Evolutionary conservation across 2,329 filamentous ascomycete genomes (phyloP).

Genomic region (Alternaria triticina): DNA sequence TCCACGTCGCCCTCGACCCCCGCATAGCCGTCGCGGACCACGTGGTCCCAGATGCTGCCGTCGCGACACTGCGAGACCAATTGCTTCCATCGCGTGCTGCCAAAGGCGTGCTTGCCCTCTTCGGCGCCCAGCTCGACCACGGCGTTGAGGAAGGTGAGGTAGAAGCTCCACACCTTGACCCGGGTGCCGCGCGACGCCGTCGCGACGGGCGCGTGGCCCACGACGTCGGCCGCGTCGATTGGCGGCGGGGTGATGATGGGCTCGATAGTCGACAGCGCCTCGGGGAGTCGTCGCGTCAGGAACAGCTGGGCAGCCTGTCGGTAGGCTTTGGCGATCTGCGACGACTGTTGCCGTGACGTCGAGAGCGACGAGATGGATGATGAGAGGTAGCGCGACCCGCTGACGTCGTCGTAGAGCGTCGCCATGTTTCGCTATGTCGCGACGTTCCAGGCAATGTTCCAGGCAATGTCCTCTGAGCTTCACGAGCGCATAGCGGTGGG

Average conservation of each 20-base stretch:
- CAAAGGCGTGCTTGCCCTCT: conserved; percentile 88
- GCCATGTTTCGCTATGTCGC: conserved; percentile 36
- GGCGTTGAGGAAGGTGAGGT: conserved; percentile 90
- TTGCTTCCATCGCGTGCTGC: conserved; percentile 81
- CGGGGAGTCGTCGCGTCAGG: conserved; percentile 88
- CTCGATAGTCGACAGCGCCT: conserved; percentile 83
- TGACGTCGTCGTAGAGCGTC: conserved; percentile 59
- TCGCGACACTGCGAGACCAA: conserved; percentile 85
- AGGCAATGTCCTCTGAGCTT: background rate
- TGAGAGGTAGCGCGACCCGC: conserved; percentile 65
- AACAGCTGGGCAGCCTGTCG: conserved; percentile 93
- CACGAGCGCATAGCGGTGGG: conserved; percentile 18
- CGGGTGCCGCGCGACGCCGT: conserved; percentile 80
- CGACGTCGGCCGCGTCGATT: conserved; percentile 36
- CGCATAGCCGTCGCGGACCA: conserved; percentile 85
- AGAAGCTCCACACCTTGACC: conserved; percentile 97
- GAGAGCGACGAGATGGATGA: conserved; percentile 74
- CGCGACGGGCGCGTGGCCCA: conserved; percentile 71
- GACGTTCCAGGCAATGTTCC: background rate
- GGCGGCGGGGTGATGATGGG: conserved; percentile 73
- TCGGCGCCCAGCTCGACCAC: conserved; percentile 87
- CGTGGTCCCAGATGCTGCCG: conserved; percentile 92
- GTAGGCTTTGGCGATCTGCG: conserved; percentile 87
- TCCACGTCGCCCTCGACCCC: conserved; percentile 90
- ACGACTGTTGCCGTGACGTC: conserved; percentile 69